A percentile compares a stretch with the other conserved stretches of the same genome.
These are phyloP conservation scores for Hyphopichia burtonii DNA, from an alignment of 1,139 yeast species.

Conservation along the genomic window DNA sequence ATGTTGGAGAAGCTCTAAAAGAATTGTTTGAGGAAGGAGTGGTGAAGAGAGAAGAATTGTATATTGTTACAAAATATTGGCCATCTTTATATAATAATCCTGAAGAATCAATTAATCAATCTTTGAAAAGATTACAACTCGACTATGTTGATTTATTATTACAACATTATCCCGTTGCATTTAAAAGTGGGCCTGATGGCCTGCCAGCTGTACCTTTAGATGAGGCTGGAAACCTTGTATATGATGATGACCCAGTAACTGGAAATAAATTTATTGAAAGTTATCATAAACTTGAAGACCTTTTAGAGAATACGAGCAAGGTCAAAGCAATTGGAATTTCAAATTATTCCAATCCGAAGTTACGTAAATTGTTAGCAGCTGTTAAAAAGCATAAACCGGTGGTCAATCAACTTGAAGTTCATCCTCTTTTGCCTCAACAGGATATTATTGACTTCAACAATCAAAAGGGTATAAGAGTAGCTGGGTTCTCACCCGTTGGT, in stretches of 20 bases:
- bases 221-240: constrained; percentile 39
- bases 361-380: constrained; percentile 25
- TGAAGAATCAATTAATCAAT: constrained; percentile 34
- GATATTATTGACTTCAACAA: constrained; percentile 28
- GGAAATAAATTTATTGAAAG: constrained; percentile 44
- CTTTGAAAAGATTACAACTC: constrained; percentile 39
- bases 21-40: constrained; percentile 47
- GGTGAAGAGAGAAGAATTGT: constrained; percentile 54
- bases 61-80: constrained; percentile 64
- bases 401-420: constrained; percentile 37
- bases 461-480: constrained; percentile 22
- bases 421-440: constrained; percentile 37
- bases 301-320: constrained; percentile 28
- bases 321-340: constrained; percentile 33
- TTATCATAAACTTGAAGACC: constrained; percentile 47
- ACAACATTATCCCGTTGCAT: constrained; percentile 61
- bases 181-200: constrained; percentile 38
- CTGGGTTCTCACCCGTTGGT: constrained; percentile 39
- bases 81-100: constrained; percentile 36
- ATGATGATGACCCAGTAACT: constrained; percentile 40
- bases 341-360: constrained; percentile 28
- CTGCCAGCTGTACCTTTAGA: constrained; percentile 35
- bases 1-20: constrained; percentile 50
- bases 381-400: constrained; percentile 29
- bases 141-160: constrained; percentile 59